Base-by-base conservation (phyloP, 345 rosid genomes). In the Fremontodendron californicum region DNA sequence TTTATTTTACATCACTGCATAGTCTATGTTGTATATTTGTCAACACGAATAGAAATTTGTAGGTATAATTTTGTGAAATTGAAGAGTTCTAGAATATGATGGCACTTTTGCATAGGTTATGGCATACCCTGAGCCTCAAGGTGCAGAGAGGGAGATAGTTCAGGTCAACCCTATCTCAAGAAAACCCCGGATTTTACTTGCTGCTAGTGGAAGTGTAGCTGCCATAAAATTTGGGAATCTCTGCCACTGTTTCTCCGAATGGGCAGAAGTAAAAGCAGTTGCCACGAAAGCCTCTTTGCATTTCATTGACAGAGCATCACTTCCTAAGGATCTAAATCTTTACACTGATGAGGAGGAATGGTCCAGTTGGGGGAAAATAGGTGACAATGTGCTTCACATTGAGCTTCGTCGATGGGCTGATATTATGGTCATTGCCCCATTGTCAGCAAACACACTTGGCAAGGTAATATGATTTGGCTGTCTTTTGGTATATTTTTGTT, bases 391-490 rank as follows among this genome's bases (percentile, higher is more conserved):
- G 37, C 97, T 93, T 80, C 99, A 93, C 84, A 93, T 95, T 74
- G 97, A 96, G 77, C 94, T 96, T 49, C 86, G 96, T 62, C 85
- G 90, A 49, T 96, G 97, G 99, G 98, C 99, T 80, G 98, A 96
- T 87, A 86, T 96, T 78, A 81, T 93, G 87, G 93, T 92, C 77
- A 86, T 93, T 76, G 98, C 98, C 68, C 98, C 98, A 6, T 82
- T 96, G 65, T 96, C 98, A 31, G 97, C 98, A 5, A 93, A 96
- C 89, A 93, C 98, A 3, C 89, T 96, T 75, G 98, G 91, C 81
- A 96, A 96, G 96, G 99, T 91, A 82, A 68, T 58, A 27, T 74
- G 35, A 16, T 68, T 9, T 18, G 29, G 58, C 35, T 21, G 12
- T 5, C 11, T 73, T 43, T 0, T 3, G 27, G 49, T 75, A 45